Evolutionary conservation across 202 grass and related monocot species (phyloP).

Genomic region (Schoenoplectus tabernaemontani): DNA sequence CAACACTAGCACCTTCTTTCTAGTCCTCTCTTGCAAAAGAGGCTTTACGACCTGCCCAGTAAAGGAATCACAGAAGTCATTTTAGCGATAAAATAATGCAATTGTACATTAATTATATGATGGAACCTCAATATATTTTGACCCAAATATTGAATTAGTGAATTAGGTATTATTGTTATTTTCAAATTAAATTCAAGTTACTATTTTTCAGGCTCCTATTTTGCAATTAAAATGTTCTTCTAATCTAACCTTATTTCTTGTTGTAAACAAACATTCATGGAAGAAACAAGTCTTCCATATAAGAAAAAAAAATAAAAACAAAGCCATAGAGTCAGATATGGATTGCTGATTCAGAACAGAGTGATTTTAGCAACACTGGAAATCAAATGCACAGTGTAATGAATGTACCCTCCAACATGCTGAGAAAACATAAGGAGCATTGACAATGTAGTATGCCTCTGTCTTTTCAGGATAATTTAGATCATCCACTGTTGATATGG

Average conservation of each 20-base stretch:
- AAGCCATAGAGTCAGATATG: neutral
- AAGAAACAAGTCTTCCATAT: neutral
- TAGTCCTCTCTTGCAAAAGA: conserved; percentile 92
- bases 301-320: neutral
- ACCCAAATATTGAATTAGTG: neutral
- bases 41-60: conserved; percentile 81
- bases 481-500: conserved; percentile 88
- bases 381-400: conserved; percentile 3
- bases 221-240: neutral
- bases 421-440: conserved; percentile 92
- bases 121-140: neutral
- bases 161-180: neutral
- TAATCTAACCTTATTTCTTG: neutral
- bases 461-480: conserved; percentile 95
- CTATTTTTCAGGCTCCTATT: neutral
- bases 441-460: conserved; percentile 86
- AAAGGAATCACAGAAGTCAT: neutral
- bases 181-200: neutral
- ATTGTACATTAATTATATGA: too few species aligned
- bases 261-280: neutral
- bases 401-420: conserved; percentile 86
- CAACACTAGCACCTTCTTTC: conserved; percentile 82
- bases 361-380: neutral
- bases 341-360: too few species aligned
- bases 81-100: neutral